Evolutionary conservation across 768 basidiomycete genomes (phyloP).

Genomic region (Favolaschia claudopus): DNA sequence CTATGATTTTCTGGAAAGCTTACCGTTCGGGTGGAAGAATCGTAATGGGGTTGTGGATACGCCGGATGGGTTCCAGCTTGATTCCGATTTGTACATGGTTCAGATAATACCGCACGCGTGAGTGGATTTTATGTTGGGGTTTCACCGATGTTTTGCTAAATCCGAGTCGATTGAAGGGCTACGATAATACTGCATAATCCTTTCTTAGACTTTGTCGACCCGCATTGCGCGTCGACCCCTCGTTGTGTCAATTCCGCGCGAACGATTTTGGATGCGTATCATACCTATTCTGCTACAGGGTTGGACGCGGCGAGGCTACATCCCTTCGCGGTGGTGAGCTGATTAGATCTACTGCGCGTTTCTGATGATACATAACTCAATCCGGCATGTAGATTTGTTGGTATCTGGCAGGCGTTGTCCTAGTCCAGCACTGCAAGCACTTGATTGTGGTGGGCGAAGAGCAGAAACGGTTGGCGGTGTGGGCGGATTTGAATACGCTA

Average conservation of each 20-base stretch:
- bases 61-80: constrained; percentile 64
- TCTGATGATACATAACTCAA: constrained; percentile 20
- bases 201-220: constrained; percentile 78
- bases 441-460: constrained; percentile 84
- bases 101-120: constrained; percentile 90
- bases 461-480: constrained; percentile 76
- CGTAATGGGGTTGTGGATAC: constrained; percentile 66
- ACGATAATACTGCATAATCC: constrained; percentile 88
- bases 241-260: constrained; percentile 82
- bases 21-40: constrained; percentile 73
- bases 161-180: constrained; percentile 56
- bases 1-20: constrained; percentile 69
- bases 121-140: constrained; percentile 47
- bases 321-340: constrained; percentile 79
- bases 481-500: constrained; percentile 88
- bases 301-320: constrained; percentile 82
- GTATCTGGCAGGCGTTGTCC: constrained; percentile 89
- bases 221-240: constrained; percentile 69
- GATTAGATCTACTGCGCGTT: constrained; percentile 1
- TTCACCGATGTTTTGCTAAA: constrained; percentile 18
- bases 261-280: constrained; percentile 76
- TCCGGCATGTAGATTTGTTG: constrained; percentile 88
- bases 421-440: constrained; percentile 86
- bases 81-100: constrained; percentile 88
- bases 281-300: constrained; percentile 81